Conservation (phyloP, 1,284 basidiomycete species). For the Naganishia sp. region DNA sequence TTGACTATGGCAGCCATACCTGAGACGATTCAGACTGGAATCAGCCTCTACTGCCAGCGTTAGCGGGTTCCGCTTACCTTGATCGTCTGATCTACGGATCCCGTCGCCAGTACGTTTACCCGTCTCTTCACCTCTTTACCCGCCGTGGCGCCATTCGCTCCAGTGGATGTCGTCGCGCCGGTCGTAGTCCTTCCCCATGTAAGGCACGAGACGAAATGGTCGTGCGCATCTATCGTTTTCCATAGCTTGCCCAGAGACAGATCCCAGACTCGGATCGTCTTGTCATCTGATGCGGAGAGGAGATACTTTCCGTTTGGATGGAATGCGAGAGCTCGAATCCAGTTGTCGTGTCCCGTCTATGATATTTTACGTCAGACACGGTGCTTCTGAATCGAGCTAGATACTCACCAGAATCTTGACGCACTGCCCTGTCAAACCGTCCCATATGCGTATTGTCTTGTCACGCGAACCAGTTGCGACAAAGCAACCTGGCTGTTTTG, state of each 20-base stretch:
- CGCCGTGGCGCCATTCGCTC: conserved; percentile 37
- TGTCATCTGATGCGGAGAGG: conserved; percentile 85
- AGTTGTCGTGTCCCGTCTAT: conserved; percentile 76
- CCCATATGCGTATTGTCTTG: conserved; percentile 81
- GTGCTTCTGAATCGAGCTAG: background rate
- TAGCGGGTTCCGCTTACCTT: conserved; percentile 44
- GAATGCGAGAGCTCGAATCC: conserved; percentile 79
- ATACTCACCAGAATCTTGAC: conserved; percentile 62
- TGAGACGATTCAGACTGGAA: background rate
- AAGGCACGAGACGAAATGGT: conserved; percentile 79
- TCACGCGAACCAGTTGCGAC: conserved; percentile 81
- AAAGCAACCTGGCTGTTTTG: conserved; percentile 59
- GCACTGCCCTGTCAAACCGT: conserved; percentile 72
- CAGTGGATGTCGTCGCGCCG: conserved; percentile 29
- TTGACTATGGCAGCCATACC: conserved; percentile 14
- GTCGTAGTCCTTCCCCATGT: conserved; percentile 71
- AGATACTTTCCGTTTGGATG: conserved; percentile 83
- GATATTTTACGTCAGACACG: background rate
- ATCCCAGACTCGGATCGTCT: conserved; percentile 87
- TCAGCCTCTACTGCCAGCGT: background rate
- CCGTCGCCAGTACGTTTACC: conserved; percentile 78
- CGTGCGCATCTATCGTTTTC: conserved; percentile 81
- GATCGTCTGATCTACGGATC: conserved; percentile 70
- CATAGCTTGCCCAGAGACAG: conserved; percentile 70
- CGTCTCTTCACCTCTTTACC: conserved; percentile 62